A percentile compares a stretch with the other conserved stretches of the same genome.
Evolutionary conservation across 192 early-diverging fungal genomes (phyloP).

Genomic region (Coemansia sp.): DNA sequence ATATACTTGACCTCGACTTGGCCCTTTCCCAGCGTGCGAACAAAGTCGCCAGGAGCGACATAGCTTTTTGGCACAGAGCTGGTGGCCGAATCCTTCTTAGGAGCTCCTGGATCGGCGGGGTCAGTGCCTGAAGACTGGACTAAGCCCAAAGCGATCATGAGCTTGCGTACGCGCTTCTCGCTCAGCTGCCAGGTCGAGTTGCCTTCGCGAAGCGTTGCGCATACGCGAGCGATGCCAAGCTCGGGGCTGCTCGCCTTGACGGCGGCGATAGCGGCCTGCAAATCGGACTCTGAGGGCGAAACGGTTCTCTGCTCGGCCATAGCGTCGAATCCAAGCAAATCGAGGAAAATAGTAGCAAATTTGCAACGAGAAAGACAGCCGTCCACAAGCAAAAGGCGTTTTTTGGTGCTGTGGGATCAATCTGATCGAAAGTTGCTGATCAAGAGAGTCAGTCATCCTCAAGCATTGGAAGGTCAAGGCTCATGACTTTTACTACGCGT

Average conservation of each 20-base stretch:
- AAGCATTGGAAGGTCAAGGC: no score
- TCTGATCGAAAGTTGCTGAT: neutral
- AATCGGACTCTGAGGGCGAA: slow-evolving; percentile 34
- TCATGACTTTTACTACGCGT: no score
- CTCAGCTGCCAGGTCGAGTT: slow-evolving; percentile 62
- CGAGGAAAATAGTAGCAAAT: no score
- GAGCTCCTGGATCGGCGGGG: no score
- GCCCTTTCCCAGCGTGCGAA: slow-evolving; percentile 37
- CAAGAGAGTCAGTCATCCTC: neutral
- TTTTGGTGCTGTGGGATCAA: no score
- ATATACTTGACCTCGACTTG: slow-evolving; percentile 28
- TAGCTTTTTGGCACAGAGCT: slow-evolving; percentile 33
- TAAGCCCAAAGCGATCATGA: slow-evolving; percentile 55
- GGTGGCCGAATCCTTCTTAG: slow-evolving; percentile 13
- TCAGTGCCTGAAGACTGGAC: slow-evolving; percentile 47
- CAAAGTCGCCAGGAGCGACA: slow-evolving; percentile 45
- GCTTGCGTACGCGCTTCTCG: slow-evolving; percentile 67
- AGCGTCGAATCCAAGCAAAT: no score
- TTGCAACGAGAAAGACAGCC: no score
- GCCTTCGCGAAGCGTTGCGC: slow-evolving; percentile 34
- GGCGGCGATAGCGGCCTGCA: slow-evolving; percentile 40
- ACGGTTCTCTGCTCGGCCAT: slow-evolving; percentile 12
- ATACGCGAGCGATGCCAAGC: slow-evolving; percentile 59
- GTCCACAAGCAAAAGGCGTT: no score
- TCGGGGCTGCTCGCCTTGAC: slow-evolving; percentile 58